Base-by-base conservation (phyloP, 352 stramenopile species). In the Phytophthora sansomeana region DNA sequence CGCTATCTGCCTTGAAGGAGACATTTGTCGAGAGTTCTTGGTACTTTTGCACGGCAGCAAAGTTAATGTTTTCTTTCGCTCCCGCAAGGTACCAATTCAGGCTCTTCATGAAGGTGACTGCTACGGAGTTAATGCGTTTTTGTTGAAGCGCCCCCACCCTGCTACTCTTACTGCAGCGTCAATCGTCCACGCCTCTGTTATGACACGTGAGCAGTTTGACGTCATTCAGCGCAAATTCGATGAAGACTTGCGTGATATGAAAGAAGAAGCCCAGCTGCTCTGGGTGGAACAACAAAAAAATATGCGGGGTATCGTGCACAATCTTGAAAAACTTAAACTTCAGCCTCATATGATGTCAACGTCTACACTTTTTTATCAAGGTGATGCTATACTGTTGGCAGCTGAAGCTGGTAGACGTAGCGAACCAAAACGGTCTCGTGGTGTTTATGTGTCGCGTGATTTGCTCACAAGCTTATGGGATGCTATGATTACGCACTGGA, bases 161-260 rank as follows among this genome's bases (percentile, higher is more conserved):
- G 75, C 72, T 19, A 90, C 82, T 10, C 63, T 93, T 2, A 68
- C 69, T 6, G 69, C 84, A 0, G 75, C 69, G 0, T 90, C 84
- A 0, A 42, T 73, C 0, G 69, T 93, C 6, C 72, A 85, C 24
- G 79, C 82, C 19, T 93, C 84, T 0, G 77, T 93, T 14, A 90
- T 93, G 82, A 87, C 78, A 6, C 67, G 76, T 26, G 84, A 93
- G 7, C 80, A 93, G 28, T 93, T 95, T 44, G 84, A 93, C 26
- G 64, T 77, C 1, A 74, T 91, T 7, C 62, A 75, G 7, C 80
- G 78, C 30, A 91, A 92, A 42, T 92, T 88, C 33, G 67, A 74
- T 1, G 77, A 87, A 9, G 81, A 92, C 21, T 63, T 90, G 14
- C 39, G 38, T 0, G 77, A 86, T 50, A 89, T 92, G 39, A 68